phyloP scores from a whole-genome alignment of 2,329 filamentous ascomycete genomes.

The Clonostachys sp. region DNA sequence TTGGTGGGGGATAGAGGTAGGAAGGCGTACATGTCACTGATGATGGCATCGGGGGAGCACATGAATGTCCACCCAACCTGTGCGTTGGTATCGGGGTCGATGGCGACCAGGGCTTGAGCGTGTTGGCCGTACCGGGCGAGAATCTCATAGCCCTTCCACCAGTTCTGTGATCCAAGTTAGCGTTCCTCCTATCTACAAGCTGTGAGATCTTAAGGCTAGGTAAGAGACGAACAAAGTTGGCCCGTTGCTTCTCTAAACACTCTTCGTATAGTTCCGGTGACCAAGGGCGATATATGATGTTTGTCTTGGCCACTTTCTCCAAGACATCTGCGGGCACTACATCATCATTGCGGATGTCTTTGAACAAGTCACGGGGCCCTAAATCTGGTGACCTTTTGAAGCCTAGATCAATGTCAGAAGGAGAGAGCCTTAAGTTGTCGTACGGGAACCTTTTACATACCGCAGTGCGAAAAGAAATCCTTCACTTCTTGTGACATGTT shows the following conservation, averaged over 20 bases:
- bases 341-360: conserved; percentile 3
- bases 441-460: conserved; percentile 2
- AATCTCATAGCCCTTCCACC: conserved; percentile 8
- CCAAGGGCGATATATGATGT: conserved; percentile 11
- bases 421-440: not conserved
- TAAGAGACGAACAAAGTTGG: conserved; percentile 7
- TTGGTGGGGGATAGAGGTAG: conserved; percentile 9
- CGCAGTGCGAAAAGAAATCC: conserved; percentile 9
- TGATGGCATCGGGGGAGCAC: conserved; percentile 6
- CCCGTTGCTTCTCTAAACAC: conserved; percentile 11
- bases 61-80: conserved; percentile 16
- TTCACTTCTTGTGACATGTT: conserved; percentile 3
- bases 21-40: conserved; percentile 4
- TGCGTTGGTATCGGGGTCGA: conserved; percentile 12
- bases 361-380: conserved; percentile 8
- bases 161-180: conserved; percentile 1
- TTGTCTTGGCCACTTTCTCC: conserved; percentile 9
- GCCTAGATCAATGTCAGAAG: conserved; percentile 3
- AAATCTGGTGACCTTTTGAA: conserved; percentile 1
- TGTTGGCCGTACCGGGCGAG: conserved; percentile 9
- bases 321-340: conserved; percentile 9
- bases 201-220: not conserved
- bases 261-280: conserved; percentile 13
- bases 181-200: too few species aligned
- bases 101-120: conserved; percentile 12